Evolutionary conservation across 768 basidiomycete species (phyloP).

Genomic region (Podaxis pistillaris): DNA sequence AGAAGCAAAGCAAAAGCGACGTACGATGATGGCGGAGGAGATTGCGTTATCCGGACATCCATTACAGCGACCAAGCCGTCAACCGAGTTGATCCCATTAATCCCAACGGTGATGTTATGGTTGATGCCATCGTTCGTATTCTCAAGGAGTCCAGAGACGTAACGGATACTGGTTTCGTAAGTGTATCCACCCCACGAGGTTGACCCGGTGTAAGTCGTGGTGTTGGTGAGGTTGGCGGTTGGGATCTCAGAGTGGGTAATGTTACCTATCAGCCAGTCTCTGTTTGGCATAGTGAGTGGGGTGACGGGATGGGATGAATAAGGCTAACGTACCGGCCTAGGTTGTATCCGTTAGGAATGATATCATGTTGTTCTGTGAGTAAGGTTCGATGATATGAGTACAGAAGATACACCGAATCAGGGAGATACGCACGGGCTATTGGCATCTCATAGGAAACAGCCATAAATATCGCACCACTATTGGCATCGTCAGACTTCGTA

Average conservation of each 20-base stretch:
- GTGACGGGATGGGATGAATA: background rate
- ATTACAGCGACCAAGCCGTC: constrained; percentile 86
- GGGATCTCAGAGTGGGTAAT: constrained; percentile 56
- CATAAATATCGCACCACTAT: constrained; percentile 72
- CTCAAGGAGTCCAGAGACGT: constrained; percentile 66
- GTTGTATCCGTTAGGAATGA: constrained; percentile 79
- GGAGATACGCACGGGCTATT: constrained; percentile 41
- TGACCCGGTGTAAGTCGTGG: constrained; percentile 57
- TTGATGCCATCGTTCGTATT: constrained; percentile 73
- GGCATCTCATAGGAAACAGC: constrained; percentile 74
- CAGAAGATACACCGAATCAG: background rate
- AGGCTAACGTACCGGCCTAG: constrained; percentile 55
- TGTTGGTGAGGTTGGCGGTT: constrained; percentile 52
- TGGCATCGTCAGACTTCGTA: constrained; percentile 3
- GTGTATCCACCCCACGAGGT: constrained; percentile 68
- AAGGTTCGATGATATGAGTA: background rate
- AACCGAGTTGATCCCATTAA: constrained; percentile 54
- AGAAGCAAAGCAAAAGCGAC: constrained; percentile 16
- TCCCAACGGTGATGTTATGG: constrained; percentile 55
- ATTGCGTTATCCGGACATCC: constrained; percentile 59
- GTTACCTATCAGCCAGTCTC: constrained; percentile 86
- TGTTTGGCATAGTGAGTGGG: constrained; percentile 20
- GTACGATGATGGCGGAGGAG: constrained; percentile 30
- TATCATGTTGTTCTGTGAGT: constrained; percentile 58
- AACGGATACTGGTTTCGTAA: constrained; percentile 67